Evolutionary conservation across 257 asterid species (phyloP), one percentile per base, ranked within the genome.

Genomic region (Petunia axillaris): DNA sequence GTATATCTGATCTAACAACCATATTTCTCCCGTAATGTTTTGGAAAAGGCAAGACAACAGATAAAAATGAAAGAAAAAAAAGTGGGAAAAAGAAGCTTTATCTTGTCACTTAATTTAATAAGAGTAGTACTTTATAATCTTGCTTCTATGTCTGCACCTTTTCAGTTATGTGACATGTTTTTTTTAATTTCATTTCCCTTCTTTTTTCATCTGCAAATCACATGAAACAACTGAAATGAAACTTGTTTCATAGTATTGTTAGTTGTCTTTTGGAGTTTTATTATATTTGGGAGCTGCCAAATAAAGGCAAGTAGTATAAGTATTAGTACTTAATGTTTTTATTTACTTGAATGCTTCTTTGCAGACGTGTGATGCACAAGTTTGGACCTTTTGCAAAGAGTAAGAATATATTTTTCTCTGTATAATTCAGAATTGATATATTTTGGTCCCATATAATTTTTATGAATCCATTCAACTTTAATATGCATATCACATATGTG

Each of bases 1-100:
- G 8, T 58, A 14, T 41, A 62, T 36, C 80, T 76, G 40, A 76
- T 76, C 25, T 58, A 41, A 58, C 70, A 76, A 40, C 71, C 58
- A 36, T 57, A 35, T 44, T 36, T 57, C 16, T 74, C 62, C 11
- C 9, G 9, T 50, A 52, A 52, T 60, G 6, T 71, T 71, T 35
- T 35, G 59, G 2, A 71, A 71, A 46, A 50, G 60, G 60, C 60
- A 48, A 71, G 25, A 44, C 77, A 71, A 35, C 58, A 44, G 0
- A 70, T 35, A 8, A 9, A 35, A 70, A 46, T 41, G 6, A 4
- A 36, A n/a, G 6, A 3, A 1, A 3, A 68, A 16, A 15, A 43
- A 44, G 58, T 44, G 35, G n/a, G 11, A 10, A 3, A 71, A 48
- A 71, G 3, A 16, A 71, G 59, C 77, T 71, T 52, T 71, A 9